Percentiles rank a stretch among this genome's conserved stretches.
Evolutionary conservation across 2,329 filamentous ascomycete genomes (phyloP).

Genomic region (Talaromyces sp.): DNA sequence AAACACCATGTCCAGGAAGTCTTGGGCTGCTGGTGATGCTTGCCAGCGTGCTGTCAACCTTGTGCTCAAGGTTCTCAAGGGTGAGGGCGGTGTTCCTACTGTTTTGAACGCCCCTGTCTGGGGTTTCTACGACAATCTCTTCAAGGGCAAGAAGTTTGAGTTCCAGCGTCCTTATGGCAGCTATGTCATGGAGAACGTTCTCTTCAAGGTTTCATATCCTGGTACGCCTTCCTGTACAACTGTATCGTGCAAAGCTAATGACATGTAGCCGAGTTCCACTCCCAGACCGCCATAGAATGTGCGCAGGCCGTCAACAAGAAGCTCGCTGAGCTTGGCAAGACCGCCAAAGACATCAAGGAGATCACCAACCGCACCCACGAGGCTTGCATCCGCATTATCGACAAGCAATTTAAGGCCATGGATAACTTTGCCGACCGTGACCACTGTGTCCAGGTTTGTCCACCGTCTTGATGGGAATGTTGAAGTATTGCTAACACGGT

Average conservation of each 20-base stretch:
- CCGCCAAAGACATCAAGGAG: slow-evolving; percentile 85
- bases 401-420: slow-evolving; percentile 99
- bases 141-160: slow-evolving; percentile 91
- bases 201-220: slow-evolving; percentile 99
- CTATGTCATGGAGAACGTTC: slow-evolving; percentile 99
- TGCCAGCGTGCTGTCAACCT: slow-evolving; percentile 94
- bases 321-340: slow-evolving; percentile 81
- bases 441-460: slow-evolving; percentile 81
- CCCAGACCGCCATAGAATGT: slow-evolving; percentile 94
- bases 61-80: slow-evolving; percentile 83
- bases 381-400: slow-evolving; percentile 97
- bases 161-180: slow-evolving; percentile 96
- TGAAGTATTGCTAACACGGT: neutral
- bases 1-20: slow-evolving; percentile 99
- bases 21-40: slow-evolving; percentile 96
- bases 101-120: slow-evolving; percentile 89
- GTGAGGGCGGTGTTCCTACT: slow-evolving; percentile 85
- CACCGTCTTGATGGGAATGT: neutral
- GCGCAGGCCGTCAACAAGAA: slow-evolving; percentile 83
- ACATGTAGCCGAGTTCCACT: slow-evolving; percentile 82
- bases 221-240: slow-evolving; percentile 51
- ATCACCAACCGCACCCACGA: slow-evolving; percentile 96
- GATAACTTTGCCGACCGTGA: slow-evolving; percentile 99
- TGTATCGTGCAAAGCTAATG: neutral
- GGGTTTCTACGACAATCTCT: slow-evolving; percentile 98